Base-by-base conservation (phyloP, 2,329 filamentous ascomycete species). In the Metarhizium robertsii region DNA sequence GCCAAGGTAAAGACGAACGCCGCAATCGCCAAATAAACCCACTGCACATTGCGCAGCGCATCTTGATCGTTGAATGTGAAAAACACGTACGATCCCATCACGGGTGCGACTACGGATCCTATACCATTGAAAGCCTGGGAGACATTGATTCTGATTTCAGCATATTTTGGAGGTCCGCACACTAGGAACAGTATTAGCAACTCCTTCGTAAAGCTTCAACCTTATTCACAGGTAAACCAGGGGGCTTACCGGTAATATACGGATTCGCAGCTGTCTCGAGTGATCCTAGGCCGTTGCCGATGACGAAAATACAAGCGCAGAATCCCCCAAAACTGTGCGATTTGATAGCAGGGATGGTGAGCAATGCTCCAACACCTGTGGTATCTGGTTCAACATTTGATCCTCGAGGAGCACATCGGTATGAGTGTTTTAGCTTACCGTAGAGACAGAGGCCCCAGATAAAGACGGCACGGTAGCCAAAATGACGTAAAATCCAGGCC, bases 241-340 rank as follows among this genome's bases (percentile, higher is more conserved):
- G 2, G 3, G 6, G 20, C 51, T 16, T 61, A 69, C 70, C 79
- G 40, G 84, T 82, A 59, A 88, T 83, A 70, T 86, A 90, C 0
- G 87, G 86, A 68, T 92, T 89, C 4, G 88, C 88, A 1, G 86
- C 85, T 0, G 87, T 90, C 71, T 92, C 88, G 20, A 92, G 80
- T 0, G 87, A 87, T 1, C 84, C 84, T 0, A 91, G 75, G 4
- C 87, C 87, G 56, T 84, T 85, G 32, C 87, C 88, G 57, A 90
- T 86, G 59, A 91, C 80, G 68, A 91, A 89, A 61, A 88, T 83
- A 61, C 76, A 79, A 42, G 79, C 81, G 63, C 86, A 90, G 71
- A 91, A 91, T 10, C 87, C 88, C 30, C 78, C 81, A 64, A 91
- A 92, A 14, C 83, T 87, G 55, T 79, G 75, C 40, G 80, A 79